Percentiles rank a stretch among this genome's conserved stretches.
phyloP scores from a whole-genome alignment of 192 early-diverging fungal genomes.

The Coemansia sp. region DNA sequence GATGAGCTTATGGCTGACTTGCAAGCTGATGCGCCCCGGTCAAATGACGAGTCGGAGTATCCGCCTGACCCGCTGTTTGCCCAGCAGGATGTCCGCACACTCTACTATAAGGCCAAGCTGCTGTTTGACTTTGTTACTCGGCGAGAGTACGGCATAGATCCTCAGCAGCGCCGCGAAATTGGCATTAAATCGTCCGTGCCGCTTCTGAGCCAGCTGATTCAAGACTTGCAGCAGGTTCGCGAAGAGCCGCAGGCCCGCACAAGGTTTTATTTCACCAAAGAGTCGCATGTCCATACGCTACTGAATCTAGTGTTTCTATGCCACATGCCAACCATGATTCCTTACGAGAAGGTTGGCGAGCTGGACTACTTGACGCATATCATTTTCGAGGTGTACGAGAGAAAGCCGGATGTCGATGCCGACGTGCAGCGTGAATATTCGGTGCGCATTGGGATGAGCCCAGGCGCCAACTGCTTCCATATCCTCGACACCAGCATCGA shows the following conservation, averaged over 20 bases:
- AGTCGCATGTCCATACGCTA: conserved; percentile 89
- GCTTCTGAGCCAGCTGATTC: conserved; percentile 75
- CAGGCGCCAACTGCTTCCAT: conserved; percentile 87
- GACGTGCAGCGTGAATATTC: conserved; percentile 72
- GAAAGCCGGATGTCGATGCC: conserved; percentile 56
- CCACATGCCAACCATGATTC: conserved; percentile 71
- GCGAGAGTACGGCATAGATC: conserved; percentile 89
- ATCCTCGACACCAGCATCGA: conserved; percentile 87
- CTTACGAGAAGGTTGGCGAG: conserved; percentile 70
- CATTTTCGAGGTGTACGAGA: conserved; percentile 94
- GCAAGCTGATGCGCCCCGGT: not conserved
- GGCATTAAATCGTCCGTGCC: conserved; percentile 73
- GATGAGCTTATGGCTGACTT: conserved; percentile 19
- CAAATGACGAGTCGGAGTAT: conserved; percentile 21
- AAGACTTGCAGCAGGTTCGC: conserved; percentile 58
- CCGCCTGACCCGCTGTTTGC: conserved; percentile 47
- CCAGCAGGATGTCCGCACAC: conserved; percentile 58
- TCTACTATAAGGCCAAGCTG: conserved; percentile 79
- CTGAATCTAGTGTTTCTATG: conserved; percentile 89
- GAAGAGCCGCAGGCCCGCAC: conserved; percentile 45
- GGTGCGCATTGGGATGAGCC: conserved; percentile 82
- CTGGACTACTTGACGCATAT: conserved; percentile 97
- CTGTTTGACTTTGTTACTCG: conserved; percentile 94
- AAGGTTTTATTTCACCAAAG: conserved; percentile 92
- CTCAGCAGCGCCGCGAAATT: conserved; percentile 80